These are phyloP conservation scores for Pyronema omphalodes DNA, from an alignment of 495 filamentous ascomycete species.

Conservation along the genomic window DNA sequence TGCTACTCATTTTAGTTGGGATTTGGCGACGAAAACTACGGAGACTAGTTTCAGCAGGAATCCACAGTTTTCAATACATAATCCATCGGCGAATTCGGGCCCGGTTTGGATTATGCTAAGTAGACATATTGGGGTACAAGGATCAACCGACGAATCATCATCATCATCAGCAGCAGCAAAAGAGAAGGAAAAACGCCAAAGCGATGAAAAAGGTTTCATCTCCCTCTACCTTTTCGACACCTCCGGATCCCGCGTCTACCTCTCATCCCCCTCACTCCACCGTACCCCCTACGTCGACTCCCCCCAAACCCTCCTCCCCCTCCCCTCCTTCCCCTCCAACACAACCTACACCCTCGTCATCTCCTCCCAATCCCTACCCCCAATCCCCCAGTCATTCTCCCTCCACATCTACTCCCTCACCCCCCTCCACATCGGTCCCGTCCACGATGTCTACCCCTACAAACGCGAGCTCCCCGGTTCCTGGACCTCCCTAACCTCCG, in stretches of 20 bases:
- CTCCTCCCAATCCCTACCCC: conserved; percentile 55
- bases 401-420: conserved; percentile 56
- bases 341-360: conserved; percentile 59
- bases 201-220: conserved; percentile 47
- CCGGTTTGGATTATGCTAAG: conserved; percentile 69
- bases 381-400: conserved; percentile 56
- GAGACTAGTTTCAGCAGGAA: conserved; percentile 52
- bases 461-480: conserved; percentile 34
- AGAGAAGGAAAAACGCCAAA: conserved; percentile 2
- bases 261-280: conserved; percentile 46
- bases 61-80: conserved; percentile 61
- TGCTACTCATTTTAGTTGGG: conserved; percentile 83
- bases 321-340: conserved; percentile 38
- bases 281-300: conserved; percentile 79
- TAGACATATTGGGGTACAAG: conserved; percentile 47
- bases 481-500: conserved; percentile 66
- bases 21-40: conserved; percentile 40
- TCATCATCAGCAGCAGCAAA: background rate
- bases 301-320: conserved; percentile 68
- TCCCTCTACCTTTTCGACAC: conserved; percentile 63
- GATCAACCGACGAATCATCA: background rate
- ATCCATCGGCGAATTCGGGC: conserved; percentile 30
- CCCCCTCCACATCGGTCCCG: conserved; percentile 39
- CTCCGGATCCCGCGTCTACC: conserved; percentile 45
- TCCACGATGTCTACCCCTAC: conserved; percentile 39